phyloP scores from a whole-genome alignment of 345 rosid species.

The Carallia pectinifolia region DNA sequence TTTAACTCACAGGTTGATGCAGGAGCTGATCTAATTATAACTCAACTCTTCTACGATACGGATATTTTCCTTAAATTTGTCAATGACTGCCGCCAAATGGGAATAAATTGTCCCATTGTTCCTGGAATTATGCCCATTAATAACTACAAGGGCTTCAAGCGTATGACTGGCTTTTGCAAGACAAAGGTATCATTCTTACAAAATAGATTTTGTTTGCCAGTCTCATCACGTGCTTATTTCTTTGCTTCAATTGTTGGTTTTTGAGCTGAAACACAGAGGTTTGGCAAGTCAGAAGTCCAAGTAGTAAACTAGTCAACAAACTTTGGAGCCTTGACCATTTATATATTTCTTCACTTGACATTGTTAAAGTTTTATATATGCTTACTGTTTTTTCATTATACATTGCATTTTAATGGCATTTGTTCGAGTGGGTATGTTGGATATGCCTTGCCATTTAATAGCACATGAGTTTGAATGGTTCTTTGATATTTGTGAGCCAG shows the following conservation, averaged over 20 bases:
- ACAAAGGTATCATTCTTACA: slow-evolving; percentile 52
- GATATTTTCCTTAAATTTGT: slow-evolving; percentile 87
- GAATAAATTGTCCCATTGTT: slow-evolving; percentile 84
- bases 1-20: slow-evolving; percentile 68
- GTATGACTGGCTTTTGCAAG: slow-evolving; percentile 97
- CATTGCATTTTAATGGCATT: neutral
- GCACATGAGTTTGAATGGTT: too few species aligned
- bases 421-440: neutral
- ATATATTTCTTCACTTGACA: too few species aligned
- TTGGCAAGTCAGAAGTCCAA: neutral
- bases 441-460: too few species aligned
- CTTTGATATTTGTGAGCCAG: too few species aligned
- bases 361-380: neutral
- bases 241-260: neutral
- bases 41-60: slow-evolving; percentile 91
- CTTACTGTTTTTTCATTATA: neutral
- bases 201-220: too few species aligned
- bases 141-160: slow-evolving; percentile 85
- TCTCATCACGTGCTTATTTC: too few species aligned
- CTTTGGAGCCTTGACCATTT: neutral
- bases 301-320: neutral
- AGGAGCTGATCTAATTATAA: slow-evolving; percentile 86
- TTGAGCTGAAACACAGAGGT: too few species aligned
- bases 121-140: slow-evolving; percentile 97
- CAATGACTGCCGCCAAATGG: slow-evolving; percentile 85